Conservation (phyloP, 2,329 filamentous ascomycete genomes). For the Penicillium aurantiogriseum region DNA sequence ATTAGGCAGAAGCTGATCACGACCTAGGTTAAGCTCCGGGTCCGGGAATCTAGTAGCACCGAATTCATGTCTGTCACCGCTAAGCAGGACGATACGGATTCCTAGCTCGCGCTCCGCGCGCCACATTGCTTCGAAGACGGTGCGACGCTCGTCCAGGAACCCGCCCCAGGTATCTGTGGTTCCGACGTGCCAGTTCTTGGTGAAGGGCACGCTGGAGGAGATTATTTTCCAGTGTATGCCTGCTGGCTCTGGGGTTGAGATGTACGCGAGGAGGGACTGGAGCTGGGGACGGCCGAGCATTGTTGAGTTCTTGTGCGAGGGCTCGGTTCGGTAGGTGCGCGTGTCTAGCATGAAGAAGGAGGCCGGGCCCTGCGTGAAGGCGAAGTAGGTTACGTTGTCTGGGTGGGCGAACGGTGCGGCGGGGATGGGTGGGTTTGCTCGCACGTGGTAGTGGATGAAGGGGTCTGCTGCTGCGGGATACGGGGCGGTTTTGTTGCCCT, state of each 20-base stretch:
- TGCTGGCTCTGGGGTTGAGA: conserved; percentile 67
- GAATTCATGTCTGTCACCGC: conserved; percentile 95
- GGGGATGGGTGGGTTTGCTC: conserved; percentile 72
- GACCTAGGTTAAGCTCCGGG: conserved; percentile 25
- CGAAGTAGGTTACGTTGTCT: conserved; percentile 74
- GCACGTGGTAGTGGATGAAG: conserved; percentile 81
- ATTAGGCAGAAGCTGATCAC: conserved; percentile 21
- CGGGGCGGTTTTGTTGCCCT: conserved; percentile 73
- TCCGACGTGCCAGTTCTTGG: conserved; percentile 94
- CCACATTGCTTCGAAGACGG: conserved; percentile 90
- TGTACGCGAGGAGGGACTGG: conserved; percentile 73
- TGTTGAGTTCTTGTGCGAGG: conserved; percentile 61
- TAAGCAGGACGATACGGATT: conserved; percentile 77
- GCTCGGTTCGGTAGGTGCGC: conserved; percentile 71
- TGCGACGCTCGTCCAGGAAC: conserved; percentile 75
- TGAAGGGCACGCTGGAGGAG: conserved; percentile 87
- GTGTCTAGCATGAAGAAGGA: conserved; percentile 96
- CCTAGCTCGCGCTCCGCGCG: conserved; percentile 68
- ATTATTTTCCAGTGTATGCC: conserved; percentile 93
- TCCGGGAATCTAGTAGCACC: conserved; percentile 75
- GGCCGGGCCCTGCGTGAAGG: conserved; percentile 84
- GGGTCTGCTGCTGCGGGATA: conserved; percentile 79
- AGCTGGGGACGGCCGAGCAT: conserved; percentile 84
- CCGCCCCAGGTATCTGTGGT: conserved; percentile 91
- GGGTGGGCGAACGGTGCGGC: conserved; percentile 50